Base-by-base conservation (phyloP, 495 filamentous ascomycete species). In the Xylaria bambusicola region DNA sequence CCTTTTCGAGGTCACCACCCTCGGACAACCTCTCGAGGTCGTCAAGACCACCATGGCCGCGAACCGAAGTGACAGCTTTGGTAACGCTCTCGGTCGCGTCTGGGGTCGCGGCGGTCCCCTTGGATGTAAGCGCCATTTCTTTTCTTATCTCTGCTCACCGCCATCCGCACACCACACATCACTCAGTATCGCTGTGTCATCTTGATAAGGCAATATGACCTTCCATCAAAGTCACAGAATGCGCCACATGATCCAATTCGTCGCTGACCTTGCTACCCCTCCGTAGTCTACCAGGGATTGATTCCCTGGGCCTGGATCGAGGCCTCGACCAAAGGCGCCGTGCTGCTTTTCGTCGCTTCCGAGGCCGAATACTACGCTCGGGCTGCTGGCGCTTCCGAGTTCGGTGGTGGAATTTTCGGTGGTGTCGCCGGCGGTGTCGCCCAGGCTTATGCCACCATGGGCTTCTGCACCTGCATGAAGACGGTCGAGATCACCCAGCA, bases 291-390 rank as follows among this genome's bases (percentile, higher is more conserved):
- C 82, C 94, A 98, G 84, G 94, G 94, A 77, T 88, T 98, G 69
- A 98, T 98, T 76, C 94, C 94, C 63, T 98, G 94, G 94, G 94
- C 94, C 78, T 98, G 94, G 94, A 98, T 98, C 82, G 94, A 98
- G 83, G 95, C 95, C 75, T 98, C 94, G 67, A 98, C 95, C 74
- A 98, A 98, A 80, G 94, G 94, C 71, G 94, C 94, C 64, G 94
- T 98, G 63, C 88, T 98, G 71, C 91, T 98, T 77, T 98, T 98
- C 79, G 93, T 98, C 76, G 93, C 95, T 67, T 95, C 92, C 63
- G 94, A 98, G 79, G 93, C 92, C 75, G 94, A 98, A 80, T 98
- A 88, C 83, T 86, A 92, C 71, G 93, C 92, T 63, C 87, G 87
- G 67, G 74, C 76, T 61, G 83, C 87, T 65, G 95, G 95, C 64